These are phyloP conservation scores for Ogataea nakhonphanomensis DNA, from an alignment of 805 yeast species.

Conservation along the genomic window DNA sequence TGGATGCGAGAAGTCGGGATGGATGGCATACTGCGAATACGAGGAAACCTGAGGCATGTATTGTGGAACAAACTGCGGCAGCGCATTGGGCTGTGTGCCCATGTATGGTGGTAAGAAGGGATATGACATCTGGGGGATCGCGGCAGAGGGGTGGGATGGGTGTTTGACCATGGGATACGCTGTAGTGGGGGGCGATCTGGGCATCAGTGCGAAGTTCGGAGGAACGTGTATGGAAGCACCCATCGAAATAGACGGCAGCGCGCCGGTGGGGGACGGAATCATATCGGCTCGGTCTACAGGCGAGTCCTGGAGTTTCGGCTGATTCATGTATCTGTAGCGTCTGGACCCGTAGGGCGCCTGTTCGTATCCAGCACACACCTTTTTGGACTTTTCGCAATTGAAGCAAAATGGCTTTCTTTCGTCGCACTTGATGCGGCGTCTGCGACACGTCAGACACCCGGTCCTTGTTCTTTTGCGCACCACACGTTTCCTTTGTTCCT, in stretches of 20 bases:
- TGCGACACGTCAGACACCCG: constrained; percentile 72
- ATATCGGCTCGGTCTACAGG: constrained; percentile 15
- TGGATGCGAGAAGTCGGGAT: constrained; percentile 1
- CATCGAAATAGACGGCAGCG: not conserved
- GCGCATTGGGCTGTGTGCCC: constrained; percentile 4
- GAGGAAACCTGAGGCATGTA: constrained; percentile 5
- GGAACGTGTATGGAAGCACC: constrained; percentile 1
- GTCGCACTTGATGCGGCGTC: constrained; percentile 71
- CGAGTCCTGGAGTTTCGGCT: constrained; percentile 21
- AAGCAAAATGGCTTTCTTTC: constrained; percentile 67
- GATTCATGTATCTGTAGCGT: constrained; percentile 27
- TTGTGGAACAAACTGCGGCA: constrained; percentile 9
- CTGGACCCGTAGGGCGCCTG: constrained; percentile 31
- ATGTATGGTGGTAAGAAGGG: constrained; percentile 6
- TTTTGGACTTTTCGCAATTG: constrained; percentile 63
- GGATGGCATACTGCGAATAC: constrained; percentile 4
- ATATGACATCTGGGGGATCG: not conserved
- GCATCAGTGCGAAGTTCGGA: constrained; percentile 5
- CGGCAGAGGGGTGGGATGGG: constrained; percentile 7
- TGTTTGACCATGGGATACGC: constrained; percentile 4
- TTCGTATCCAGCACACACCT: constrained; percentile 68
- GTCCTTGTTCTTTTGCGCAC: constrained; percentile 65
- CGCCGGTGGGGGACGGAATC: constrained; percentile 3
- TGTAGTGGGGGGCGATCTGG: constrained; percentile 5
- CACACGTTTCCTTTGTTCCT: constrained; percentile 37